phyloP scores from a whole-genome alignment of 2,329 filamentous ascomycete species.

The Nemania abortiva region DNA sequence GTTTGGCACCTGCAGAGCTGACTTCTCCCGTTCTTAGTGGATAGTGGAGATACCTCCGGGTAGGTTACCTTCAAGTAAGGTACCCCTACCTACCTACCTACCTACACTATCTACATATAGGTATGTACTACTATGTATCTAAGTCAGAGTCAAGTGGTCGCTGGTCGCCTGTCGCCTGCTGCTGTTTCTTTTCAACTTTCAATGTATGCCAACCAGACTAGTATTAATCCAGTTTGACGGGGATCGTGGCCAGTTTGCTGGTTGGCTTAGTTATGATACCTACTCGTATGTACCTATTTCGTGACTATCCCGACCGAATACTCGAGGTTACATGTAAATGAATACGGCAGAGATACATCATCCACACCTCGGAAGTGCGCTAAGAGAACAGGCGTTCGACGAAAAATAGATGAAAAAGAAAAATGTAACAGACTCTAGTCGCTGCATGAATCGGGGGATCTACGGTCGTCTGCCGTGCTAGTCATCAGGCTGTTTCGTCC shows the following conservation, averaged over 20 bases:
- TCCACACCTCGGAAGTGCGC: background rate
- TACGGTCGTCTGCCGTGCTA: slow-evolving; percentile 14
- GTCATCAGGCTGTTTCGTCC: slow-evolving; percentile 26
- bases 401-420: background rate
- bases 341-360: background rate
- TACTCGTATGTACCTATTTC: background rate
- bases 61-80: background rate
- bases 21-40: background rate
- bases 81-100: background rate
- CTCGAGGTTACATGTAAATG: background rate
- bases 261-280: background rate
- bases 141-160: background rate
- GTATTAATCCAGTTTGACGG: background rate
- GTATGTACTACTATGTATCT: background rate
- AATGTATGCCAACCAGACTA: background rate
- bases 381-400: background rate
- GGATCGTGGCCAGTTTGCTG: background rate
- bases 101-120: background rate
- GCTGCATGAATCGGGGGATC: slow-evolving; percentile 31
- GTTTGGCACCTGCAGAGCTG: slow-evolving; percentile 22
- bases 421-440: background rate
- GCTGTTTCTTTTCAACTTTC: slow-evolving; percentile 6
- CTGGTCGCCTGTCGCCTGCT: background rate
- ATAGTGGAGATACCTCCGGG: background rate
- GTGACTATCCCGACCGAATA: background rate